Evolutionary conservation across 352 stramenopile genomes (phyloP).

Genomic region (Phytophthora lateralis): DNA sequence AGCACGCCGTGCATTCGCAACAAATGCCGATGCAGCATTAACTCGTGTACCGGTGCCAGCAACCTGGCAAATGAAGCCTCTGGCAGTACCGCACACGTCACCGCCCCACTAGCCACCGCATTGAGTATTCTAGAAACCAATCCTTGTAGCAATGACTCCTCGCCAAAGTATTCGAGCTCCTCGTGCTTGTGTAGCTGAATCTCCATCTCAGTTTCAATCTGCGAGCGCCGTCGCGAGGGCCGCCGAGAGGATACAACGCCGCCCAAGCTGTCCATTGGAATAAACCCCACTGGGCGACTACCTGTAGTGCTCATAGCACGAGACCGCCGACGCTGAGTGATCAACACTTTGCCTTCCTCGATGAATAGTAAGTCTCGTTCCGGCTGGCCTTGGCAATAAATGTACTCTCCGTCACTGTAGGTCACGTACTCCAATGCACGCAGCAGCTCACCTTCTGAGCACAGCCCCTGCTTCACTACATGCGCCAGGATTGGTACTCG

Average conservation of each 20-base stretch:
- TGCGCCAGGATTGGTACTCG: constrained; percentile 60
- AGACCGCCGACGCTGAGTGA: constrained; percentile 55
- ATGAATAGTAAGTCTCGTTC: constrained; percentile 75
- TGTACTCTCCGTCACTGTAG: constrained; percentile 65
- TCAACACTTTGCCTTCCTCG: constrained; percentile 69
- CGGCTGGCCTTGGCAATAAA: constrained; percentile 63
- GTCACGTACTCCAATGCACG: constrained; percentile 36
- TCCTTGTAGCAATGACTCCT: constrained; percentile 53
- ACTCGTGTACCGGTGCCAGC: constrained; percentile 52
- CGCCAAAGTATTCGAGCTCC: constrained; percentile 72
- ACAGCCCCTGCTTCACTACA: constrained; percentile 50
- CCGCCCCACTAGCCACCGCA: constrained; percentile 55
- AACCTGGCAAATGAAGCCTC: constrained; percentile 46
- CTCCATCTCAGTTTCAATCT: constrained; percentile 56
- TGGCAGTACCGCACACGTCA: constrained; percentile 55
- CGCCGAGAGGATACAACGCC: constrained; percentile 5
- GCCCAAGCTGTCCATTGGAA: constrained; percentile 13
- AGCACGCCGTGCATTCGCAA: constrained; percentile 61
- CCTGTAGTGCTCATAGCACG: constrained; percentile 25
- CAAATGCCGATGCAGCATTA: constrained; percentile 65
- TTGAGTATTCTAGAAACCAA: constrained; percentile 40
- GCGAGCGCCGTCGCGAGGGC: constrained; percentile 37
- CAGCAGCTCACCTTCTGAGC: constrained; percentile 48
- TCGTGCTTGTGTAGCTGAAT: constrained; percentile 59
- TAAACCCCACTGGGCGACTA: constrained; percentile 14